These are phyloP conservation scores for Kodamaea sp. DNA, from an alignment of 1,139 yeast genomes.

Conservation along the genomic window DNA sequence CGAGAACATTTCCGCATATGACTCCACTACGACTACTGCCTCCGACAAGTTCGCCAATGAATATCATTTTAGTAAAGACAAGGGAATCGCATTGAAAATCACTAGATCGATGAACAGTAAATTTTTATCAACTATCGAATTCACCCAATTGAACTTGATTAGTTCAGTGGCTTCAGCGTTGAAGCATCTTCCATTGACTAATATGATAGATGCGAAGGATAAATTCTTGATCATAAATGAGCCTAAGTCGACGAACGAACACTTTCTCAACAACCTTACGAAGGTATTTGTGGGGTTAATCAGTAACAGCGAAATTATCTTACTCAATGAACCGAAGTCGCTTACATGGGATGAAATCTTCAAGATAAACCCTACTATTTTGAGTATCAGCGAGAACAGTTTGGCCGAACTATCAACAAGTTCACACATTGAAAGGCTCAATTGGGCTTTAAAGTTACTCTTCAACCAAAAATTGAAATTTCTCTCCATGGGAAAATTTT, in stretches of 20 bases:
- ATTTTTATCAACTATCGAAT: slow-evolving; percentile 33
- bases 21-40: slow-evolving; percentile 5
- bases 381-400: slow-evolving; percentile 21
- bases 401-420: slow-evolving; percentile 12
- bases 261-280: slow-evolving; percentile 26
- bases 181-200: slow-evolving; percentile 55
- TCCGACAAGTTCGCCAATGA: slow-evolving; percentile 23
- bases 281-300: slow-evolving; percentile 36
- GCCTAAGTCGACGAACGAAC: slow-evolving; percentile 17
- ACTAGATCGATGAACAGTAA: slow-evolving; percentile 22
- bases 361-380: slow-evolving; percentile 23
- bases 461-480: slow-evolving; percentile 22
- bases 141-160: slow-evolving; percentile 62
- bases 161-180: slow-evolving; percentile 64
- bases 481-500: slow-evolving; percentile 32
- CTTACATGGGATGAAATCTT: slow-evolving; percentile 14
- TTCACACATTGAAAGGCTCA: slow-evolving; percentile 10
- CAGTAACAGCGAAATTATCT: slow-evolving; percentile 20
- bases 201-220: slow-evolving; percentile 44
- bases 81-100: slow-evolving; percentile 38
- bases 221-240: slow-evolving; percentile 36
- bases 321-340: slow-evolving; percentile 12
- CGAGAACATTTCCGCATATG: slow-evolving; percentile 6
- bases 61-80: slow-evolving; percentile 37
- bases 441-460: slow-evolving; percentile 15